Evolutionary conservation across 2,329 filamentous ascomycete genomes (phyloP), one percentile per base, ranked within the genome.

Genomic region (Ambrosiella xylebori): DNA sequence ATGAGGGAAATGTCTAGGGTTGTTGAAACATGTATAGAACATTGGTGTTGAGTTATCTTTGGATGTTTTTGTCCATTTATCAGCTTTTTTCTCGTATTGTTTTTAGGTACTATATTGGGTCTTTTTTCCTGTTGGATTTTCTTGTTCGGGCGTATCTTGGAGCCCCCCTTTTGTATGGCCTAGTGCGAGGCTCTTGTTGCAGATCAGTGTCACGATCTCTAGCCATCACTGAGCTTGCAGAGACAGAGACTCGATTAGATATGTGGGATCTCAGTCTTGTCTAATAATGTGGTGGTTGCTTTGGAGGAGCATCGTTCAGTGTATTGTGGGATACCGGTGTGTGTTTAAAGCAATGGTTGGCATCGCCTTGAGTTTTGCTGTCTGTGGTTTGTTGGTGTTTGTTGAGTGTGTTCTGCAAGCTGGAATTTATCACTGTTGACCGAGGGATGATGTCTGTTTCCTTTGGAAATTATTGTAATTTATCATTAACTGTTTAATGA

Each of bases 271-370:
- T 50, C 41, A n/a, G 39, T 15, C 7, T 13, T 41, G 40, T 37
- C 51, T 7, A 7, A 13, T 54, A 35, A n/a, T 17, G 49, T n/a
- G 17, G 38, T 56, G 27, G 19, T 19, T 11, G 47, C 41, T 27
- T 27, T 19, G 37, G 27, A 36, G 50, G 50, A 38, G 7, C 27
- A 35, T 40, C 53, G 19, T 40, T 50, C 50, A 40, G 35, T 56
- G 59, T 61, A 61, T 56, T 57, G 59, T 61, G 59, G 59, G 56
- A 61, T 61, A 58, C 59, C 36, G 15, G 9, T 54, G 13, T 41
- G 15, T 54, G n/a, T 53, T 7, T 12, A 17, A 17, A 13, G 17
- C 37, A 40, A 12, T 41, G 38, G 35, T 11, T 38, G 8, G 19
- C 44, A 15, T 47, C 44, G n/a, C 8, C n/a, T 8, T n/a, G 15